Conservation (phyloP, 2,329 filamentous ascomycete genomes). For the Arthrobotrys conoides region DNA sequence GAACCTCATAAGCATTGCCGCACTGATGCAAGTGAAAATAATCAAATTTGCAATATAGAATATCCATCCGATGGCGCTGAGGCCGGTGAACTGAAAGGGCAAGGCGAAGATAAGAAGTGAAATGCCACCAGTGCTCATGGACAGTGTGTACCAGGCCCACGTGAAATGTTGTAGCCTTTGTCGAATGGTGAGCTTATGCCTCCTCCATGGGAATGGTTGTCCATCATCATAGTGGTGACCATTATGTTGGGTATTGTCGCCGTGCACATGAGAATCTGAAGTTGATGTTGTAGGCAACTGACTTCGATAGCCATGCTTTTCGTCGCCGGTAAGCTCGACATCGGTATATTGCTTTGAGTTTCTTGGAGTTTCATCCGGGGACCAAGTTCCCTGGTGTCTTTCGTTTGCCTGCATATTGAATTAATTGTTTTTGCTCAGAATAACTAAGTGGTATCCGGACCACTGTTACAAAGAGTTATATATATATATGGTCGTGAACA, state of each 20-base stretch:
- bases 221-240: constrained; percentile 13
- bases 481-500: neutral
- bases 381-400: constrained; percentile 42
- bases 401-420: constrained; percentile 48
- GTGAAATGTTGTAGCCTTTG: constrained; percentile 74
- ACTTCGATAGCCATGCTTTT: constrained; percentile 15
- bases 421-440: neutral
- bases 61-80: constrained; percentile 75
- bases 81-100: constrained; percentile 76
- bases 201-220: constrained; percentile 45
- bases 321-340: constrained; percentile 25
- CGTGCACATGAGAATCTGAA: neutral
- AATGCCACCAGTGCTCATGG: constrained; percentile 81
- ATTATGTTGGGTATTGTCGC: neutral
- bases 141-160: constrained; percentile 81
- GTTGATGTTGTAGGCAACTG: neutral
- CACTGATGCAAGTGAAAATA: constrained; percentile 74
- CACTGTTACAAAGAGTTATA: neutral
- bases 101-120: constrained; percentile 75
- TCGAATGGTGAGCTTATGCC: constrained; percentile 65
- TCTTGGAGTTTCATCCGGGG: constrained; percentile 53
- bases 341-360: constrained; percentile 54
- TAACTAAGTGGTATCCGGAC: constrained; percentile 29
- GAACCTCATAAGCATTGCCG: constrained; percentile 75
- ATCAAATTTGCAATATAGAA: constrained; percentile 79